Conservation (phyloP, 106 monocot species). For the Hemerocallis citrina region DNA sequence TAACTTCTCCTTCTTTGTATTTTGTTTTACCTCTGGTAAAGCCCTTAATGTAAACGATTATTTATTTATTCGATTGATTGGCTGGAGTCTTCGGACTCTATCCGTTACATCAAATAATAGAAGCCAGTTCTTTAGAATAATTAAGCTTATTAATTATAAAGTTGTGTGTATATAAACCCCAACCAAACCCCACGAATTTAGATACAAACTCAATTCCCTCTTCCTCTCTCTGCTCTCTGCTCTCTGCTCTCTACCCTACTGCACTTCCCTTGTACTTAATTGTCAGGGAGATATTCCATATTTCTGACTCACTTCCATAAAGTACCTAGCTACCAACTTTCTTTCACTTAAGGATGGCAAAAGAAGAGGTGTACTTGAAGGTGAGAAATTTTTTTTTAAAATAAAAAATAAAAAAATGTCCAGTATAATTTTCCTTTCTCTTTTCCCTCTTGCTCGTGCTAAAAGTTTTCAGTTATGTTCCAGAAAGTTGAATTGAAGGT, state of each 20-base stretch:
- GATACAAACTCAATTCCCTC: neutral
- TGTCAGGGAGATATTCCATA: slow-evolving; percentile 6
- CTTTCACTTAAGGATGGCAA: slow-evolving; percentile 23
- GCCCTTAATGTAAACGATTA: no score
- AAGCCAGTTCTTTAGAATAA: no score
- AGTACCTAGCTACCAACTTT: neutral
- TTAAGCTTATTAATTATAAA: neutral
- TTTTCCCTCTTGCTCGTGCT: neutral
- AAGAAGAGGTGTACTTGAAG: slow-evolving; percentile 43
- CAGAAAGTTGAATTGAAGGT: slow-evolving; percentile 72
- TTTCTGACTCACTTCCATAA: no score
- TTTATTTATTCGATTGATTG: no score
- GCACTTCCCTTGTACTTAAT: neutral
- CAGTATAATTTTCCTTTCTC: no score
- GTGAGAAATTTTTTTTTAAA: slow-evolving; percentile 2
- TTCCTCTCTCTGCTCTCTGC: neutral
- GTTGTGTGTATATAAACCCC: slow-evolving; percentile 14
- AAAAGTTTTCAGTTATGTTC: neutral
- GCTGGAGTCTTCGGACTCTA: no score
- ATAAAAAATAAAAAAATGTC: neutral
- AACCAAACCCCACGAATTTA: neutral
- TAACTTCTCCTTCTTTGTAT: no score
- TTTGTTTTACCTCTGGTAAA: no score
- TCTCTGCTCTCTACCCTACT: neutral
- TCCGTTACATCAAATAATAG: no score